phyloP scores from a whole-genome alignment of 257 asterid genomes.

The Solanum lycopersicoides region DNA sequence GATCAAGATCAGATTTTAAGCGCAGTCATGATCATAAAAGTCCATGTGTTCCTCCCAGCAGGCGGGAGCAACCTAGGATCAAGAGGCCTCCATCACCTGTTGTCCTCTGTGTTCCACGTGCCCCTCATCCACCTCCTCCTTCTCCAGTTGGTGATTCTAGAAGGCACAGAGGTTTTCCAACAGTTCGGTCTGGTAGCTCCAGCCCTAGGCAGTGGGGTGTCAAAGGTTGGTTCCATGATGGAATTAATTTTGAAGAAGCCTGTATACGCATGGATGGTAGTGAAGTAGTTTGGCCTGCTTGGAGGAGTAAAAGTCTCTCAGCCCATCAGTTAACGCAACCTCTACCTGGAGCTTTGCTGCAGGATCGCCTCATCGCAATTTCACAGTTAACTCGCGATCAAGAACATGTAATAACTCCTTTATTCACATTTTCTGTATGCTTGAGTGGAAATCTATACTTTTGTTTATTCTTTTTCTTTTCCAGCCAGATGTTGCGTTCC shows the following conservation, averaged over 20 bases:
- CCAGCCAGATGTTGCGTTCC: conserved; percentile 96
- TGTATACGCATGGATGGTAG: conserved; percentile 76
- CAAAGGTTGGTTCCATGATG: conserved; percentile 96
- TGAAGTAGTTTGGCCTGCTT: conserved; percentile 95
- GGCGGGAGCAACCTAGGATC: conserved; percentile 82
- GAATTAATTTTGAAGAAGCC: conserved; percentile 77
- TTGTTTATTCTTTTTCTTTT: conserved; percentile 1
- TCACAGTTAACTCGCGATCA: conserved; percentile 95
- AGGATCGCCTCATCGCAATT: conserved; percentile 90
- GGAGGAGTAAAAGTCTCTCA: conserved; percentile 89
- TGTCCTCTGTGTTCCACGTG: conserved; percentile 95
- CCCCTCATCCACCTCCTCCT: conserved; percentile 98
- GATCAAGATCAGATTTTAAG: conserved; percentile 78
- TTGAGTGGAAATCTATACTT: conserved; percentile 6
- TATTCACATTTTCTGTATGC: neutral
- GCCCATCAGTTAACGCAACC: conserved; percentile 82
- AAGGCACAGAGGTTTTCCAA: conserved; percentile 86
- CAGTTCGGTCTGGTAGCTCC: conserved; percentile 98
- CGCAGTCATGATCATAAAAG: conserved; percentile 81
- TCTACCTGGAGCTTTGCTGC: conserved; percentile 82
- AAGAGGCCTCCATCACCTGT: conserved; percentile 99
- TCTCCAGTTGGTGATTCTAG: conserved; percentile 90
- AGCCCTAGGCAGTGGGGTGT: conserved; percentile 99
- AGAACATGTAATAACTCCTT: conserved; percentile 55
- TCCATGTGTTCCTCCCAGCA: conserved; percentile 88